Percentiles rank a stretch among this genome's conserved stretches.
Conservation (phyloP, 352 stramenopile species). For the Achlya hypogyna region DNA sequence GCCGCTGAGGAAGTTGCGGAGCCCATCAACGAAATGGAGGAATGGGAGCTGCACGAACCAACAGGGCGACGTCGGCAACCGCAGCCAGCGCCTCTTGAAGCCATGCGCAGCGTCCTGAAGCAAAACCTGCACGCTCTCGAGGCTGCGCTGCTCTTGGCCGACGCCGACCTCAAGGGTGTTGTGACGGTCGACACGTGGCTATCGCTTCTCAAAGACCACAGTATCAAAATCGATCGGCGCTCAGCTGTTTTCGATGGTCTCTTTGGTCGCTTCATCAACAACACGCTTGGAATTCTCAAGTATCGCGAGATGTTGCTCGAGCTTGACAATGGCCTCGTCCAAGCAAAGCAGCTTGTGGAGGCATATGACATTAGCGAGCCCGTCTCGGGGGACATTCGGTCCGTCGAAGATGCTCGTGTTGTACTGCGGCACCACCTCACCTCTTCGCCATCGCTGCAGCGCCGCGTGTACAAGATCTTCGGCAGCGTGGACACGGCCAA, state of each 20-base stretch:
- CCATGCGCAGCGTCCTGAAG: constrained; percentile 24
- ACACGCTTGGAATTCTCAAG: constrained; percentile 27
- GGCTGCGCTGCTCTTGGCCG: constrained; percentile 27
- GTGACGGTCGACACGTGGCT: constrained; percentile 35
- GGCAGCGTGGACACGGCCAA: constrained; percentile 45
- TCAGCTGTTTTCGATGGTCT: neutral
- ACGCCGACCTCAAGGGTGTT: constrained; percentile 45
- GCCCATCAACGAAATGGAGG: neutral
- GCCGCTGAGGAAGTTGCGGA: neutral
- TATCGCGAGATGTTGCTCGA: constrained; percentile 64
- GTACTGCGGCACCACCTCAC: constrained; percentile 48
- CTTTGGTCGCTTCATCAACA: constrained; percentile 15
- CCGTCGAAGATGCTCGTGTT: constrained; percentile 39
- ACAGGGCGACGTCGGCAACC: neutral
- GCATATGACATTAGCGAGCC: constrained; percentile 39
- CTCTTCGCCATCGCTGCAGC: constrained; percentile 32
- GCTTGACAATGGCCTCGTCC: constrained; percentile 37
- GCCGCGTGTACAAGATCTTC: constrained; percentile 50
- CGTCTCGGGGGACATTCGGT: constrained; percentile 22
- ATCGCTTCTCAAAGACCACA: constrained; percentile 30
- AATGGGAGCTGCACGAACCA: neutral
- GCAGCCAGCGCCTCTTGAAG: neutral
- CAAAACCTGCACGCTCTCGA: constrained; percentile 37
- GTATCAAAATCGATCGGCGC: neutral
- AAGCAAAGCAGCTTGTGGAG: constrained; percentile 44